A percentile compares a stretch with the other conserved stretches of the same genome.
Conservation (phyloP, 225 moss, liverwort and hornwort genomes). For the Pseudisothecium myosuroides region DNA sequence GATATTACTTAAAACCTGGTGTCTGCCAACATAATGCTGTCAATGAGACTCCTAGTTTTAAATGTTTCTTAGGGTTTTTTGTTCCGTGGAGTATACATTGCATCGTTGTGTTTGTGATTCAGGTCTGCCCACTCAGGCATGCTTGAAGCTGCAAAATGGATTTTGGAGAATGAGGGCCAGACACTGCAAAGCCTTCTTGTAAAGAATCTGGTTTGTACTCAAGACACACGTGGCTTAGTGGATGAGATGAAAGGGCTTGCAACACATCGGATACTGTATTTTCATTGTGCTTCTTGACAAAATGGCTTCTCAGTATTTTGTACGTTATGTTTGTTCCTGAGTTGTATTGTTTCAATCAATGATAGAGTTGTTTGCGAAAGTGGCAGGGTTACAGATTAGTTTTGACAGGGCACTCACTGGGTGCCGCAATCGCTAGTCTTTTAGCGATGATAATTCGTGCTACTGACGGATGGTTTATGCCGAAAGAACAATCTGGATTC, state of each 20-base stretch:
- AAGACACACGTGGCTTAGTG: background rate
- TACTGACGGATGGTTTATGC: conserved; percentile 5
- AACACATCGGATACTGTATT: background rate
- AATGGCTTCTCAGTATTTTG: background rate
- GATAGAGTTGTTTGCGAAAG: background rate
- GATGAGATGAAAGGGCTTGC: background rate
- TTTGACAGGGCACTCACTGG: conserved; percentile 11
- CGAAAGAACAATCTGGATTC: conserved; percentile 19
- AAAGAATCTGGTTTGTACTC: conserved; percentile 3
- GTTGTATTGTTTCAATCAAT: background rate
- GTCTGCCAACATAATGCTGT: background rate
- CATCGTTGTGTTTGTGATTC: background rate
- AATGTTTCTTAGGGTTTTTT: background rate
- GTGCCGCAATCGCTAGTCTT: conserved; percentile 9
- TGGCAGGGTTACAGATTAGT: conserved; percentile 9
- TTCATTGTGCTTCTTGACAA: background rate
- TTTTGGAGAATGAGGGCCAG: conserved; percentile 27
- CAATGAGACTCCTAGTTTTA: background rate
- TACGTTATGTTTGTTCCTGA: background rate
- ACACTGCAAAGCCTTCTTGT: conserved; percentile 23
- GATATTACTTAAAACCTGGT: background rate
- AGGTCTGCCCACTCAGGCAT: conserved; percentile 62
- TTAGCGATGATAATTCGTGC: conserved; percentile 7
- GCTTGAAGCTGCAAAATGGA: conserved; percentile 55
- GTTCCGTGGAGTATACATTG: background rate